Evolutionary conservation across 139 green algal genomes (phyloP).

Genomic region (Micractinium sp.): DNA sequence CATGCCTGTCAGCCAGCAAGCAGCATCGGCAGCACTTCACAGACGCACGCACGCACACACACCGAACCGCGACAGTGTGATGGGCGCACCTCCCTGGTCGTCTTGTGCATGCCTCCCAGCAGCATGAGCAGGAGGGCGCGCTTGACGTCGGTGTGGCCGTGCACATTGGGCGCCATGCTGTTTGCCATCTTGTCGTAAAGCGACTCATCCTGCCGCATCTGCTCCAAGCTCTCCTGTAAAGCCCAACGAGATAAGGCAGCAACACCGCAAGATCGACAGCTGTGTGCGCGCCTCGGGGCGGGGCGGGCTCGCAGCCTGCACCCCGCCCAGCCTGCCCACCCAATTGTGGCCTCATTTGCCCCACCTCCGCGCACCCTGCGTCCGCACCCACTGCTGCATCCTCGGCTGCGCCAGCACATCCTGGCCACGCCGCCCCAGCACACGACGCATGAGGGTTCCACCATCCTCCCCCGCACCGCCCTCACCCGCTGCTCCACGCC

Average conservation of each 20-base stretch:
- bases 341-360: too few species aligned
- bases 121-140: constrained; percentile 94
- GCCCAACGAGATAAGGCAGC: not conserved
- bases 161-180: constrained; percentile 88
- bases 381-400: not conserved
- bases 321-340: not conserved
- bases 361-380: not conserved
- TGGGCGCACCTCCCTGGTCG: constrained; percentile 81
- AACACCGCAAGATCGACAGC: too few species aligned
- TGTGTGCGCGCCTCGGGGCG: not conserved
- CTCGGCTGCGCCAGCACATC: not conserved
- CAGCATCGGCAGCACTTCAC: too few species aligned
- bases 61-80: too few species aligned
- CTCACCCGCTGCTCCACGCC: not conserved
- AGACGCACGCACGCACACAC: too few species aligned
- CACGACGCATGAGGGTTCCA: too few species aligned
- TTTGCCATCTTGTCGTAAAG: constrained; percentile 73
- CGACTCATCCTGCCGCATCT: constrained; percentile 54
- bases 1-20: constrained; percentile 93
- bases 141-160: constrained; percentile 88
- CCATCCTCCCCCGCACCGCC: not conserved
- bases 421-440: too few species aligned
- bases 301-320: not conserved
- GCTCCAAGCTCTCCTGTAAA: constrained; percentile 40
- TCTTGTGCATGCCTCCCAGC: constrained; percentile 91